phyloP scores from a whole-genome alignment of 129 eudicot genomes.

The Scalesia atractyloides region DNA sequence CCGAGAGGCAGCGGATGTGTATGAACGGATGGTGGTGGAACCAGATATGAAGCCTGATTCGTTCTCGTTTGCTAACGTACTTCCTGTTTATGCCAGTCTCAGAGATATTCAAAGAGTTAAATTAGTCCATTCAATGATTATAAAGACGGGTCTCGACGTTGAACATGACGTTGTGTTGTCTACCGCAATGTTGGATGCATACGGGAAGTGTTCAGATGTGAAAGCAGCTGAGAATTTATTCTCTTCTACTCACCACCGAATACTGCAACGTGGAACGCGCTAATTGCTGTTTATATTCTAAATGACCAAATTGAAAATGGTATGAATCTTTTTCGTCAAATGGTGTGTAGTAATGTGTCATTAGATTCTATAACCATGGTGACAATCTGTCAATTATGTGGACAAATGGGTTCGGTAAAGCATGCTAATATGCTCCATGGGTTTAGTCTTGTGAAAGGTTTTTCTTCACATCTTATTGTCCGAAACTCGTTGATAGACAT shows the following conservation, averaged over 20 bases:
- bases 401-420: constrained; percentile 30
- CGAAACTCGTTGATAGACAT: constrained; percentile 45
- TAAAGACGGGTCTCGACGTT: constrained; percentile 36
- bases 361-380: constrained; percentile 40
- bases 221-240: constrained; percentile 39
- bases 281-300: constrained; percentile 35
- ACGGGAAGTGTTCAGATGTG: constrained; percentile 50
- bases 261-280: constrained; percentile 47
- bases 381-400: constrained; percentile 36
- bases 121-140: constrained; percentile 34
- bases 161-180: constrained; percentile 37
- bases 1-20: constrained; percentile 34
- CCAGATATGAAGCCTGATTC: constrained; percentile 41
- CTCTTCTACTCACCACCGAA: constrained; percentile 17
- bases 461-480: constrained; percentile 42
- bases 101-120: constrained; percentile 27
- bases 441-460: constrained; percentile 38
- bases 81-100: constrained; percentile 42
- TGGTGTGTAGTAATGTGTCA: constrained; percentile 26
- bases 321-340: constrained; percentile 34
- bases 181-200: constrained; percentile 48
- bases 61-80: constrained; percentile 43
- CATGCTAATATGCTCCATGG: constrained; percentile 42
- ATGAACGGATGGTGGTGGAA: constrained; percentile 33
- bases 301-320: constrained; percentile 27